Evolutionary conservation across 495 filamentous ascomycete species (phyloP).

Genomic region (Penicillium coffeae): DNA sequence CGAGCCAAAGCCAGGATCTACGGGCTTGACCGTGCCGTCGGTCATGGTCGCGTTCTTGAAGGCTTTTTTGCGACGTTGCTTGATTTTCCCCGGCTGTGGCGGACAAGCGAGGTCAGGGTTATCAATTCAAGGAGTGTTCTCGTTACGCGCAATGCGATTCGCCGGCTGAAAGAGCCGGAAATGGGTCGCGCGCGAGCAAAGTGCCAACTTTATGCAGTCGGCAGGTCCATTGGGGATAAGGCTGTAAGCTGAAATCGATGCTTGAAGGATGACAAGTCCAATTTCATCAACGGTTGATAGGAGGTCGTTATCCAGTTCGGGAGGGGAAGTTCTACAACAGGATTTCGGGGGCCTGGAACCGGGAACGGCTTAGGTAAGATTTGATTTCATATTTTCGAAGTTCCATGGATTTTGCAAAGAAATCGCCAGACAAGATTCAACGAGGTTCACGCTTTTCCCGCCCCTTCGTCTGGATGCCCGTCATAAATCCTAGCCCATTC

Average conservation of each 20-base stretch:
- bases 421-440: conserved; percentile 11
- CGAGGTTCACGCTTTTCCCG: conserved; percentile 20
- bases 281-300: no score
- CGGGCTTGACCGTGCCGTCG: no score
- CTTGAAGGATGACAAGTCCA: no score
- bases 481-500: conserved; percentile 12
- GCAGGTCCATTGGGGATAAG: conserved; percentile 1
- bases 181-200: background rate
- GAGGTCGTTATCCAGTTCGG: no score
- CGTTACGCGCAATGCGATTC: conserved; percentile 7
- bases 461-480: conserved; percentile 3
- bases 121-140: background rate
- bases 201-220: background rate
- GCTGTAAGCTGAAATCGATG: no score
- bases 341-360: background rate
- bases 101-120: background rate
- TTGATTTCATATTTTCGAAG: background rate
- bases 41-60: background rate
- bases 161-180: background rate
- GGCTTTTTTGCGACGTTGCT: background rate
- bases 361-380: conserved; percentile 5
- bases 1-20: no score
- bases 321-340: background rate
- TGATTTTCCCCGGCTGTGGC: background rate
- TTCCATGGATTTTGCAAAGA: conserved; percentile 11